Evolutionary conservation across 768 basidiomycete species (phyloP), one percentile per base, ranked within the genome.

Genomic region (Psilocybe tampanensis): DNA sequence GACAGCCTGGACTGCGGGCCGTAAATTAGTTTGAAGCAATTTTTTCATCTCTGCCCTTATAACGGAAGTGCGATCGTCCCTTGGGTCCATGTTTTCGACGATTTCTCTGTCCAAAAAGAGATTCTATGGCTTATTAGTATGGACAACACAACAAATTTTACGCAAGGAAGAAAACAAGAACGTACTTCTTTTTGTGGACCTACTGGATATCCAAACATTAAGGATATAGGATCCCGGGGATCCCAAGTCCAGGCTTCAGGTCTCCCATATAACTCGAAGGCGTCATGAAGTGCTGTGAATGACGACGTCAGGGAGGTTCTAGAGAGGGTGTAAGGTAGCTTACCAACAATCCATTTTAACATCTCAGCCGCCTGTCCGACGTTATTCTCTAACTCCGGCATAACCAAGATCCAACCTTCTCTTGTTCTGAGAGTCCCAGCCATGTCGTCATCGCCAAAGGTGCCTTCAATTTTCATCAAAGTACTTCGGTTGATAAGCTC

Each of bases 161-260:
- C 36, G 39, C n/a, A 19, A 12, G 33, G 19, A 41, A 8, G 36
- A 23, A 23, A 15, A 22, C 44, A 19, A 50, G 34, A 17, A 77
- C 91, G 62, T 68, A 96, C 95, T 68, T 94, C 90, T 72, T 86
- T 89, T 56, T 84, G 75, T 3, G 89, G 84, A 1, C 94, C 95
- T 47, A 92, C 86, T 7, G 96, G 95, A 69, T 98, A 97, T 0
- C 87, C 94, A 71, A 95, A 98, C 88, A 98, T 95, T 71, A 96
- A 80, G 9, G 92, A 93, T 8, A 71, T 68, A 0, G 86, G 82
- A 68, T 96, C 87, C 13, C 89, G 82, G 51, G 92, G 92, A 65
- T 98, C 92, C 93, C 94, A 98, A 23, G 85, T 88, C 76, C 95
- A 97, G 21, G 79, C 74, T 21, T 84, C 81, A 4, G 95, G 94